Base-by-base conservation (phyloP, 106 monocot genomes). In the Dendrobium nobile region DNA sequence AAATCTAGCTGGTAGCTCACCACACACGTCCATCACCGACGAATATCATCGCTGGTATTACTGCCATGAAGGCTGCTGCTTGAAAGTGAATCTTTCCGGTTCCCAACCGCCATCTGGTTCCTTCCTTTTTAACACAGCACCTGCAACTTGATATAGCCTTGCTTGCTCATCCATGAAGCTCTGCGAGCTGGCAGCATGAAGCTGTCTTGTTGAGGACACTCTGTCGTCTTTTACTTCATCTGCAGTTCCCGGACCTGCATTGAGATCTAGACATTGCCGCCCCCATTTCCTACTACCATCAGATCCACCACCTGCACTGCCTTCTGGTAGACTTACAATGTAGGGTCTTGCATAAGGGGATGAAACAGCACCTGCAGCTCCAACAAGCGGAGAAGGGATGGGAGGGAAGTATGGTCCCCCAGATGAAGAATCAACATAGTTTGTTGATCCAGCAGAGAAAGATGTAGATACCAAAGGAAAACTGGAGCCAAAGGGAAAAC, bases 91-190 rank as follows among this genome's bases (percentile, higher is more conserved):
- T 80, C 87, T 82, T 13, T 86, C 86, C 3, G 89, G 20, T 48
- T 93, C 92, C 90, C 92, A 93, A 27, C 92, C 81, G 0, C 87
- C 85, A 47, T 89, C 91, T 5, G 91, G 91, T 47, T 91, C 91
- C 82, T 86, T 89, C 68, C 88, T 77, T 86, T 89, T 89, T 75
- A 83, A 61, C 67, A 70, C 81, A 31, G 82, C 86, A 83, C 88
- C 85, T 58, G 88, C 80, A 27, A 84, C 64, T 48, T 87, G 88
- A 65, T 86, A 92, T 54, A 86, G 82, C 78, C 95, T 88, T 17
- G 83, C 73, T 47, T 95, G 95, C 24, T 92, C 94, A 64, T 94
- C 94, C 15, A 73, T 72, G 83, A 89, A 84, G 33, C 84, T 72
- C 83, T 91, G 94, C 15, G 89, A 84, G 75, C 72, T 80, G 20